Evolutionary conservation across 371 early-diverging fungal species (phyloP), one percentile per base, ranked within the genome.

Genomic region (Mucor plumbeus): DNA sequence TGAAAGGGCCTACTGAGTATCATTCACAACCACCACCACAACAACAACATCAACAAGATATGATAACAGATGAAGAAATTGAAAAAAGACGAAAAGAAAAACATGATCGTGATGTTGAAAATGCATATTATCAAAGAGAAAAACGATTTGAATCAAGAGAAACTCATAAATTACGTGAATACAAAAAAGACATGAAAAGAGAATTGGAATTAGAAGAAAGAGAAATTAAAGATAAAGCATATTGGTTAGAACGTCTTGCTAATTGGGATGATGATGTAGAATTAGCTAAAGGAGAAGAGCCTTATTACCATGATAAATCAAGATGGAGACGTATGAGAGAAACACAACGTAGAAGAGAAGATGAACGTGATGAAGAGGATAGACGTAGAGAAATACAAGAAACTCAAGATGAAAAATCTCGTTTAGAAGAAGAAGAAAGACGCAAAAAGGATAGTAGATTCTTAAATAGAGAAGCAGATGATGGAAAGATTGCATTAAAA

Each of bases 231-330:
- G 79, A 86, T 19, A 79, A 80, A 43, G 89, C 86, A 40, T 73
- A 78, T 36, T 80, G 87, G 82, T 71, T 75, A 21, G 72, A 74
- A 35, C 77, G 83, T 34, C 79, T 91, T 43, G 83, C 85, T 6
- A 86, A 90, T 41, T 95, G 85, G 85, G 88, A 94, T 65, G 95
- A 94, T 70, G 91, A 92, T 55, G 73, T 79, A 1, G 92, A 92
- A 69, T 74, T 74, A 33, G 87, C 84, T 40, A 70, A 76, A 36
- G 91, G 89, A 4, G 81, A 85, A 35, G 89, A 90, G 36, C 81
- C 86, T 39, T 94, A 87, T 70, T 94, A 91, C 70, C 71, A 80
- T 55, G 92, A 92, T 72, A 89, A 92, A 39, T 78, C 85, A 35
- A 77, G 88, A 68, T 94, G 94, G 94, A 84, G 89, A 79, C 72